These are phyloP conservation scores for Esteya vermicola DNA, from an alignment of 2,329 filamentous ascomycete genomes.

Conservation along the genomic window DNA sequence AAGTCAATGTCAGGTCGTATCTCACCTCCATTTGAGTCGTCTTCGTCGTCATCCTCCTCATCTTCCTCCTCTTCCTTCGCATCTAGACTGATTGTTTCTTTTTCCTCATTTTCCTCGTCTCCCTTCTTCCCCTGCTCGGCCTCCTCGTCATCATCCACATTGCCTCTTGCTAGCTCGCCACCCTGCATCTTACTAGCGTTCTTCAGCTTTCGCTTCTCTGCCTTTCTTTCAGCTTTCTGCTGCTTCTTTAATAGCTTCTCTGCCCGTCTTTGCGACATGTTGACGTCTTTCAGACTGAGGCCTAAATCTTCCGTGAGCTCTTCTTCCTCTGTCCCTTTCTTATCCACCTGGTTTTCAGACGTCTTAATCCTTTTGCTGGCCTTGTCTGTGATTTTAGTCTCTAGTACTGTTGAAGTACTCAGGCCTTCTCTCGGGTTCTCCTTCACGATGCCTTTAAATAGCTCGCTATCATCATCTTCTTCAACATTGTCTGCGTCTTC, in stretches of 20 bases:
- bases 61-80: constrained; percentile 17
- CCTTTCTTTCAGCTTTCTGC: constrained; percentile 35
- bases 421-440: constrained; percentile 53
- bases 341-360: constrained; percentile 9
- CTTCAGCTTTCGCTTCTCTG: constrained; percentile 24
- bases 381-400: constrained; percentile 17
- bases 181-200: constrained; percentile 25
- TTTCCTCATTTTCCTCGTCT: background rate
- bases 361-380: constrained; percentile 44
- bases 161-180: constrained; percentile 30
- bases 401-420: constrained; percentile 29
- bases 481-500: background rate
- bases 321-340: constrained; percentile 5
- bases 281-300: constrained; percentile 9
- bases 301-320: constrained; percentile 12
- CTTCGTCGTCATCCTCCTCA: constrained; percentile 35
- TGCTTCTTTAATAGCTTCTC: constrained; percentile 34
- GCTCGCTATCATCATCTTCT: constrained; percentile 21
- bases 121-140: constrained; percentile 7
- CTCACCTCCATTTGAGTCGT: no score
- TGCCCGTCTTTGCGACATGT: constrained; percentile 30
- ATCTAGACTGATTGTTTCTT: constrained; percentile 3
- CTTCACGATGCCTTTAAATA: constrained; percentile 37
- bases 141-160: constrained; percentile 14
- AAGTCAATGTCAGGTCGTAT: constrained; percentile 29